phyloP scores from a whole-genome alignment of 768 basidiomycete species.

The Albatrellus ellisii region DNA sequence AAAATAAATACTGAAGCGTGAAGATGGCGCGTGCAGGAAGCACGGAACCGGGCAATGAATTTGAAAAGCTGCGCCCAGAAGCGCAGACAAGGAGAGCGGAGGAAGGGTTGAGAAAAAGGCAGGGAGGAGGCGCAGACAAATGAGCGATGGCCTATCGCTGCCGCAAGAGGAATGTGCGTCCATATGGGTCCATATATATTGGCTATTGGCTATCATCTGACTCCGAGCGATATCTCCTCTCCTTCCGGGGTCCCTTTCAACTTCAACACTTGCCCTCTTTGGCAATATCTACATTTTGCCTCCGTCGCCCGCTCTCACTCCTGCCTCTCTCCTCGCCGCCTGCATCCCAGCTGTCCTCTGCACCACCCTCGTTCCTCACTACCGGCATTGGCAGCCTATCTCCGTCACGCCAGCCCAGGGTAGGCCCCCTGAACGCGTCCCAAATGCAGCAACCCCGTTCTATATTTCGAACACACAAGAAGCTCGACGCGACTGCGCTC shows the following conservation, averaged over 20 bases:
- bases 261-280: slow-evolving; percentile 1
- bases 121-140: background rate
- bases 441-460: too few species aligned
- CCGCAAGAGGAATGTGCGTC: background rate
- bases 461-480: too few species aligned
- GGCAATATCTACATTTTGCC: background rate
- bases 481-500: too few species aligned
- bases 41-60: background rate
- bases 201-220: background rate
- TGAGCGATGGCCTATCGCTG: background rate
- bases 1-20: slow-evolving; percentile 1
- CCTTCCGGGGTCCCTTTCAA: background rate
- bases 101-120: background rate
- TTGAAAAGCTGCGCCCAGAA: background rate
- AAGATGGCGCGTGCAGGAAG: background rate
- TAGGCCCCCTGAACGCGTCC: too few species aligned
- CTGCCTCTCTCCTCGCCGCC: background rate
- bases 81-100: background rate
- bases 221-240: background rate
- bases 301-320: background rate
- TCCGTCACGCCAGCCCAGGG: too few species aligned
- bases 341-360: background rate
- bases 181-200: slow-evolving; percentile 2
- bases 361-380: background rate
- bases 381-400: too few species aligned